Evolutionary conservation across 73 alveolate genomes (phyloP).

Genomic region (Paramecium bursaria): DNA sequence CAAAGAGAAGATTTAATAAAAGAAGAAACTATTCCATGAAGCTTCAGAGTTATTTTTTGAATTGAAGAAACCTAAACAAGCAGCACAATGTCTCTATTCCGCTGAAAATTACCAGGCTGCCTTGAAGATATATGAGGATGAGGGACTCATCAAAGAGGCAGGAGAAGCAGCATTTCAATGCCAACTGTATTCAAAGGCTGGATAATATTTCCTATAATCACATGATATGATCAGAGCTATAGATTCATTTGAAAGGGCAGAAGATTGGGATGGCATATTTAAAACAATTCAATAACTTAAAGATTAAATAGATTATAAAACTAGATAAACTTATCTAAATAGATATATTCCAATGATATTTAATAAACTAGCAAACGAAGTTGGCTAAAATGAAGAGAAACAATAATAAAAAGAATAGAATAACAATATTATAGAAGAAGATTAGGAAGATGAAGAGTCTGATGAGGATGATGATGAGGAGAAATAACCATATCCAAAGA

Average conservation of each 20-base stretch:
- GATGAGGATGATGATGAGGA: constrained; percentile 70
- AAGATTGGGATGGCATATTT: constrained; percentile 71
- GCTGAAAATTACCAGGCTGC: constrained; percentile 76
- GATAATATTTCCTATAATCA: constrained; percentile 55
- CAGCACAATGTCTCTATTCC: constrained; percentile 86
- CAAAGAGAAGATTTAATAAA: constrained; percentile 52
- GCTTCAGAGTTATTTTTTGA: constrained; percentile 76
- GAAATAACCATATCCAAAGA: no score
- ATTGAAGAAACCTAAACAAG: constrained; percentile 71
- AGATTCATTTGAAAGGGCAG: constrained; percentile 45
- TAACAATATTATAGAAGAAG: constrained; percentile 67
- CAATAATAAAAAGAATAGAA: constrained; percentile 34
- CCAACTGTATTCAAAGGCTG: constrained; percentile 66
- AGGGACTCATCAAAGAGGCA: constrained; percentile 76
- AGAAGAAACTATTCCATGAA: constrained; percentile 50
- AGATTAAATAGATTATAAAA: constrained; percentile 76
- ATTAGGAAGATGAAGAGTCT: constrained; percentile 59
- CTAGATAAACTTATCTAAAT: constrained; percentile 73
- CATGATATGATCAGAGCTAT: constrained; percentile 69
- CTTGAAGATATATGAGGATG: constrained; percentile 68
- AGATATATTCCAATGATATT: constrained; percentile 84
- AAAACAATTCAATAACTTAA: constrained; percentile 72
- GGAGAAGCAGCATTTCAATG: constrained; percentile 77
- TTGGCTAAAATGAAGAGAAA: constrained; percentile 45
- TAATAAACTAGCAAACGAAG: constrained; percentile 56